A percentile compares a stretch with the other conserved stretches of the same genome.
phyloP scores from a whole-genome alignment of 2,329 filamentous ascomycete species.

The Mycocentrospora acerina region DNA sequence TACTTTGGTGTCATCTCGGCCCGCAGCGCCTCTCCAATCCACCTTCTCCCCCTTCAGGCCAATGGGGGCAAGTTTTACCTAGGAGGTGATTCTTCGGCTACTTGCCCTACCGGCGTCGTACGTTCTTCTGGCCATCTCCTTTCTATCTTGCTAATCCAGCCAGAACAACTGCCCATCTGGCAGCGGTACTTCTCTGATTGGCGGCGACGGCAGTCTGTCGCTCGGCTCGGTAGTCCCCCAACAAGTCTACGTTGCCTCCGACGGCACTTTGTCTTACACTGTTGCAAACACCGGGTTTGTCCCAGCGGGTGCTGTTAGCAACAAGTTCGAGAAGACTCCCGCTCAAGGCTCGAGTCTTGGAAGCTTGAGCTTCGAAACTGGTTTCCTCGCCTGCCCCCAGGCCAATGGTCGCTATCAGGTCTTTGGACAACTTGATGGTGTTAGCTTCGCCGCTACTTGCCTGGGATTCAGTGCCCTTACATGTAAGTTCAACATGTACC shows the following conservation, averaged over 20 bases:
- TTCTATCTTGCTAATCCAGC: too few species aligned
- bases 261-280: conserved; percentile 60
- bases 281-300: conserved; percentile 55
- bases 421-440: conserved; percentile 27
- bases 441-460: conserved; percentile 26
- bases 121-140: too few species aligned
- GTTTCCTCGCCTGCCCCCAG: conserved; percentile 39
- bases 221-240: conserved; percentile 61
- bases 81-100: conserved; percentile 49
- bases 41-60: conserved; percentile 51
- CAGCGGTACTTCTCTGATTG: conserved; percentile 49
- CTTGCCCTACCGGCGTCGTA: conserved; percentile 46
- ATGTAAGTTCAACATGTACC: conserved; percentile 17
- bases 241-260: conserved; percentile 57
- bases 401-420: conserved; percentile 26
- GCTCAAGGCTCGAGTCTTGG: conserved; percentile 24
- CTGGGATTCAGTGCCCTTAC: conserved; percentile 40
- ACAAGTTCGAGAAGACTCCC: conserved; percentile 48
- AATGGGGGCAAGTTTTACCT: conserved; percentile 53
- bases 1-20: conserved; percentile 49
- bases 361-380: conserved; percentile 28
- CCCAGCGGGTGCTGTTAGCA: conserved; percentile 53
- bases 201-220: conserved; percentile 31
- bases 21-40: conserved; percentile 53
- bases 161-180: conserved; percentile 48